phyloP scores from a whole-genome alignment of 306 rosid species.

The Hippophae rhamnoides region DNA sequence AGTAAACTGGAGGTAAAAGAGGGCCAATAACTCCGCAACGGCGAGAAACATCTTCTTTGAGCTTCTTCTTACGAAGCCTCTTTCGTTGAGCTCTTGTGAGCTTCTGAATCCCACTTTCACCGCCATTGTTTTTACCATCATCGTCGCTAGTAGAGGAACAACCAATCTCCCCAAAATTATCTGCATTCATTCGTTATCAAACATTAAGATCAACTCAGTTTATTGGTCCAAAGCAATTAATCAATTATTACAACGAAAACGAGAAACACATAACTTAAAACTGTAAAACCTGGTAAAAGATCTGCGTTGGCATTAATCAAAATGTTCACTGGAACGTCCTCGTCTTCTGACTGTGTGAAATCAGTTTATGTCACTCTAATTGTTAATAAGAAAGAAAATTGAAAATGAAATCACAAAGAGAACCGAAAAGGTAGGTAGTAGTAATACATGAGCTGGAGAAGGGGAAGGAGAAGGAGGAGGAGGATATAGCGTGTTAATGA shows the following conservation, averaged over 20 bases:
- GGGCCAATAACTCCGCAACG: conserved; percentile 58
- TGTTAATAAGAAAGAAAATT: neutral
- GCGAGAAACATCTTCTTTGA: conserved; percentile 42
- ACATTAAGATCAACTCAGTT: neutral
- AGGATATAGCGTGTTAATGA: conserved; percentile 46
- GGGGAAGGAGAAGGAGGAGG: conserved; percentile 24
- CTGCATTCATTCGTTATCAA: neutral
- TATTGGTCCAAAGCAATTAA: neutral
- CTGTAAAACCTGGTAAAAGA: conserved; percentile 28
- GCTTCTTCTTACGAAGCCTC: conserved; percentile 49
- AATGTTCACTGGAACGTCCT: conserved; percentile 12
- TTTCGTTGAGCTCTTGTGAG: conserved; percentile 65
- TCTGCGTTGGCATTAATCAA: conserved; percentile 5
- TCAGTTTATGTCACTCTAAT: neutral
- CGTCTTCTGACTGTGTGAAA: conserved; percentile 15
- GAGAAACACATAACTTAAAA: neutral
- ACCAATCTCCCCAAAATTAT: conserved; percentile 16
- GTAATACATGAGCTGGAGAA: neutral
- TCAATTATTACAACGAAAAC: neutral
- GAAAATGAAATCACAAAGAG: neutral
- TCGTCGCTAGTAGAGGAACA: conserved; percentile 23
- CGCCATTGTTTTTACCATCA: conserved; percentile 5
- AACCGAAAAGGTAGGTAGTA: neutral
- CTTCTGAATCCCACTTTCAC: conserved; percentile 19
- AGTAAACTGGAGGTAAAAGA: conserved; percentile 15